Percentiles rank a stretch among this genome's conserved stretches.
These are phyloP conservation scores for Curvularia lunata DNA, from an alignment of 2,329 filamentous ascomycete species.

Conservation along the genomic window DNA sequence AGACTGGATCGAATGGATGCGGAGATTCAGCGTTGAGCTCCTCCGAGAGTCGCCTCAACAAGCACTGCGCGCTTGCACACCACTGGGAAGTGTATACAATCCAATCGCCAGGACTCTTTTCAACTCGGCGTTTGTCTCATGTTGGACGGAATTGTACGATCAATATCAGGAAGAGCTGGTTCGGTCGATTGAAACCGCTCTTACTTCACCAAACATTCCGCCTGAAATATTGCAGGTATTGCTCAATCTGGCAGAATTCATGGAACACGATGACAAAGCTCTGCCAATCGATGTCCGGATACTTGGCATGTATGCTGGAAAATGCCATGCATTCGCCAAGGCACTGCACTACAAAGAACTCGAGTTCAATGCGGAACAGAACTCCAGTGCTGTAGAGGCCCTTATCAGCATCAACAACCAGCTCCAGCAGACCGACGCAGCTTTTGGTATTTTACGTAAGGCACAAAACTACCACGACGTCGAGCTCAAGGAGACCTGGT, in stretches of 20 bases:
- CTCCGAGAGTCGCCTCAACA: conserved; percentile 96
- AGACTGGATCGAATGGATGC: conserved; percentile 99
- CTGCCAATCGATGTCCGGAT: conserved; percentile 96
- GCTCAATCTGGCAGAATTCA: conserved; percentile 96
- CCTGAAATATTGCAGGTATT: conserved; percentile 94
- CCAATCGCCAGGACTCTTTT: conserved; percentile 93
- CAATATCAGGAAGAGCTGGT: conserved; percentile 97
- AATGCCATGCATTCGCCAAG: conserved; percentile 97
- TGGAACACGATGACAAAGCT: conserved; percentile 99
- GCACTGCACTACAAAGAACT: conserved; percentile 98
- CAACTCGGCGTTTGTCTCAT: conserved; percentile 98
- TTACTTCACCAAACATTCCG: conserved; percentile 93
- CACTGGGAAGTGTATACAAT: conserved; percentile 86
- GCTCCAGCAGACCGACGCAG: conserved; percentile 96
- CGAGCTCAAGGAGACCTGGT: conserved; percentile 96
- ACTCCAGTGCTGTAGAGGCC: conserved; percentile 91
- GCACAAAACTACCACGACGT: conserved; percentile 96
- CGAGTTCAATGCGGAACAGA: conserved; percentile 97
- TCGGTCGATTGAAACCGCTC: conserved; percentile 90
- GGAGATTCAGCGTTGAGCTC: conserved; percentile 92
- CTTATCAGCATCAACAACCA: conserved; percentile 99
- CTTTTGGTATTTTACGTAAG: conserved; percentile 95
- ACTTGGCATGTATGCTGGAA: conserved; percentile 90
- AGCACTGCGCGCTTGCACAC: conserved; percentile 89
- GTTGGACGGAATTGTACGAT: conserved; percentile 97